These are phyloP conservation scores for Candida sakaeoensis DNA, from an alignment of 805 yeast genomes.

Conservation along the genomic window DNA sequence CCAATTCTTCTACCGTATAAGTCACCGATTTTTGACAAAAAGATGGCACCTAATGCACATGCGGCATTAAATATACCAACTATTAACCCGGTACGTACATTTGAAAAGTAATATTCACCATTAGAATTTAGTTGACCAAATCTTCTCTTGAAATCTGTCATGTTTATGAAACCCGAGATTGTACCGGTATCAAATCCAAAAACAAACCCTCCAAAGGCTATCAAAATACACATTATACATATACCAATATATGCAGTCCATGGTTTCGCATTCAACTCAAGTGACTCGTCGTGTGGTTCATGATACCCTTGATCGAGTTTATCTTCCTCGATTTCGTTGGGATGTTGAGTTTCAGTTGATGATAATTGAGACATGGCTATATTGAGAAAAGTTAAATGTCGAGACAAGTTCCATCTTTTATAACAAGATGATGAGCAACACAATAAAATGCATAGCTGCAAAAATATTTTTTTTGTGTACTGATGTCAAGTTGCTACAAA, in stretches of 20 bases:
- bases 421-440: slow-evolving; percentile 7
- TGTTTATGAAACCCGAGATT: slow-evolving; percentile 64
- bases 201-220: slow-evolving; percentile 73
- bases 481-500: neutral
- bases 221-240: slow-evolving; percentile 43
- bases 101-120: slow-evolving; percentile 41
- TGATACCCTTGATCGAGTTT: neutral
- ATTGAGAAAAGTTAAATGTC: neutral
- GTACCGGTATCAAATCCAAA: slow-evolving; percentile 81
- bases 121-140: slow-evolving; percentile 45
- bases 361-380: slow-evolving; percentile 4
- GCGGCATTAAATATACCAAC: slow-evolving; percentile 61
- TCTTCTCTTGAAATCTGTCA: slow-evolving; percentile 48
- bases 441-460: slow-evolving; percentile 6
- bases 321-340: slow-evolving; percentile 1
- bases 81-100: slow-evolving; percentile 49
- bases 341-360: neutral
- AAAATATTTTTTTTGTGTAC: neutral
- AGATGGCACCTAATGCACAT: slow-evolving; percentile 68
- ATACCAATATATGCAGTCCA: slow-evolving; percentile 26
- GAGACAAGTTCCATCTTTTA: neutral
- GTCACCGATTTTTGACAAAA: slow-evolving; percentile 55
- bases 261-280: slow-evolving; percentile 1
- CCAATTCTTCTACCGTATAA: slow-evolving; percentile 56
- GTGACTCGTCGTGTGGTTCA: neutral